These are phyloP conservation scores for Rhypophila decipiens DNA, from an alignment of 495 filamentous ascomycete genomes.

Conservation along the genomic window DNA sequence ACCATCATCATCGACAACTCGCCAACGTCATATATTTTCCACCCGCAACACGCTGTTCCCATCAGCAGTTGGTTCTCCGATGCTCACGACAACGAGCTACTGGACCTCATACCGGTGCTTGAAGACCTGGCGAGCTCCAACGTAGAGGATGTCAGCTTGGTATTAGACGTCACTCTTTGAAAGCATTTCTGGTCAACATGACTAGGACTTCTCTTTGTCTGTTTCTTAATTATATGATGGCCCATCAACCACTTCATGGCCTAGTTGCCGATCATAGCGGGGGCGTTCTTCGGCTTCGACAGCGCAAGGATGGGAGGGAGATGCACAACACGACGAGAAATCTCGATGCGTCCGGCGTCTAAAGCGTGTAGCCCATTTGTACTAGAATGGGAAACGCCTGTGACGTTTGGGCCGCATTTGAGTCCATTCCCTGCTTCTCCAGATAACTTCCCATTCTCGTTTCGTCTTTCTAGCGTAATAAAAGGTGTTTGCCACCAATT, in stretches of 20 bases:
- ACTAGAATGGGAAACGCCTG: too few species aligned
- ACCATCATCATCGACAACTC: constrained; percentile 99
- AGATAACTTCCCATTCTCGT: too few species aligned
- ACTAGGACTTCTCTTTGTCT: constrained; percentile 13
- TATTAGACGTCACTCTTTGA: constrained; percentile 93
- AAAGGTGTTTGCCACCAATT: too few species aligned
- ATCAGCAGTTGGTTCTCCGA: constrained; percentile 99
- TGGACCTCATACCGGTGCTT: constrained; percentile 96
- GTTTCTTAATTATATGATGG: constrained; percentile 12
- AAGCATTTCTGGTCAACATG: constrained; percentile 29
- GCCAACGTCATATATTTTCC: constrained; percentile 98
- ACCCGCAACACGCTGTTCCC: constrained; percentile 96
- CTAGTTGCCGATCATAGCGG: constrained; percentile 40
- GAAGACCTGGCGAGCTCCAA: constrained; percentile 86
- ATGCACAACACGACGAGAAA: not conserved
- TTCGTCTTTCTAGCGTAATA: too few species aligned
- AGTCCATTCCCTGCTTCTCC: too few species aligned
- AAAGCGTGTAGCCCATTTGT: too few species aligned
- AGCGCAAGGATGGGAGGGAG: not conserved
- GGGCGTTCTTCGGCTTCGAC: constrained; percentile 33
- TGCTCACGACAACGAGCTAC: constrained; percentile 97
- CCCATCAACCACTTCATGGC: constrained; percentile 2
- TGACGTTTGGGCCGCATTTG: too few species aligned
- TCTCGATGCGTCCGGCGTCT: too few species aligned
- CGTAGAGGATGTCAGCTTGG: constrained; percentile 93